Evolutionary conservation across 2,329 filamentous ascomycete genomes (phyloP), one percentile per base, ranked within the genome.

Genomic region (Stemphylium beticola): DNA sequence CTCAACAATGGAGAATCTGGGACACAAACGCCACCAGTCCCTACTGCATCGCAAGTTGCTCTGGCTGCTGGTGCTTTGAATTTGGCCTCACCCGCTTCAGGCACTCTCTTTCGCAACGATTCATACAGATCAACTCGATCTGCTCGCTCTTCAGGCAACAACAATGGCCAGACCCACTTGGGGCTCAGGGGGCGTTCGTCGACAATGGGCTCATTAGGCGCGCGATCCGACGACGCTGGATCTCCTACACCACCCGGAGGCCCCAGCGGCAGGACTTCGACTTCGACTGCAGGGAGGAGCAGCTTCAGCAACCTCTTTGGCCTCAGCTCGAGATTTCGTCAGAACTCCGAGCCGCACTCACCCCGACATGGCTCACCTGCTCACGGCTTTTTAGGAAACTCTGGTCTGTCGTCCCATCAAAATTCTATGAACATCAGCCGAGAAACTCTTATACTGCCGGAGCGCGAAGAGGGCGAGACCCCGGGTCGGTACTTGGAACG

Each of bases 231-330:
- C 49, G 90, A 92, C 57, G 85, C 89, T 31, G 85, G 87, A 49
- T 82, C 89, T 4, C 81, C 85, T 6, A 86, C 88, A 2, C 74
- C 74, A 7, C 74, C 74, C 15, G 72, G 70, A 33, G 71, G 66
- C 43, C 57, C 64, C 2, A 81, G 77, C 58, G 81, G 79, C 3
- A 83, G 92, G 46, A 93, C 87, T 5, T 96, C 93, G 1, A 91
- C 89, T 1, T 96, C 92, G 0, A 93, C 89, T 0, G 83, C 79
- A n/a, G 92, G 93, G 4, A 85, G 95, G 49, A 95, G 93, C 76
- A 98, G 93, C 75, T 92, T 99, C 66, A 92, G 93, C 48, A 95
- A 96, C 63, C 80, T 98, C 17, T 87, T 99, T 66, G 88, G 86
- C 12, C 79, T 97, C 31, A 82, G 85, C 17, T 84, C 86, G 59